Evolutionary conservation across 371 early-diverging fungal species (phyloP).

Genomic region (Mucor irregularis): DNA sequence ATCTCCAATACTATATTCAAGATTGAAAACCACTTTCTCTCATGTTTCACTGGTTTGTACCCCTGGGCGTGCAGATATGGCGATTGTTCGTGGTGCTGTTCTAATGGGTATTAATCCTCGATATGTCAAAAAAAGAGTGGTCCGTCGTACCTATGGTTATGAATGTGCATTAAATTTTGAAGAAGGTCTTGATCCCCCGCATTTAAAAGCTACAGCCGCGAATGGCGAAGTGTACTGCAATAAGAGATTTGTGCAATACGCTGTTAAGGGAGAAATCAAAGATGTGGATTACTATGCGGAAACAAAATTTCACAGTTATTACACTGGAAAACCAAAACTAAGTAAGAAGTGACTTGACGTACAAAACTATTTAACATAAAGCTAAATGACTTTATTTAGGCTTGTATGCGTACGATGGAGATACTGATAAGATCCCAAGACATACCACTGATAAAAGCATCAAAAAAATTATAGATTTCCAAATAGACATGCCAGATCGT

Average conservation of each 20-base stretch:
- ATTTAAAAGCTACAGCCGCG: slow-evolving; percentile 48
- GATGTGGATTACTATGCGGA: slow-evolving; percentile 55
- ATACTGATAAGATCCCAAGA: slow-evolving; percentile 6
- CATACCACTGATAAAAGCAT: background rate
- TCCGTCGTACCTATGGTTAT: slow-evolving; percentile 57
- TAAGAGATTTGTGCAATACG: slow-evolving; percentile 59
- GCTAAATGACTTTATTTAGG: slow-evolving; percentile 24
- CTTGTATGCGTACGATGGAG: slow-evolving; percentile 46
- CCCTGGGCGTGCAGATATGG: slow-evolving; percentile 47
- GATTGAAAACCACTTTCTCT: slow-evolving; percentile 15
- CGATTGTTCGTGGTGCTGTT: slow-evolving; percentile 48
- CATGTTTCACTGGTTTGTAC: slow-evolving; percentile 43
- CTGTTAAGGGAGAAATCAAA: slow-evolving; percentile 54
- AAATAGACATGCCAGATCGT: background rate
- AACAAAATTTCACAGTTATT: slow-evolving; percentile 57
- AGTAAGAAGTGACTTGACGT: slow-evolving; percentile 31
- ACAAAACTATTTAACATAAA: background rate
- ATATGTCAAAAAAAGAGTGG: slow-evolving; percentile 55
- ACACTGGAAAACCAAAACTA: slow-evolving; percentile 44
- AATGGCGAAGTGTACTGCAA: slow-evolving; percentile 45
- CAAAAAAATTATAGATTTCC: background rate
- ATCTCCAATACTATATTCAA: slow-evolving; percentile 37
- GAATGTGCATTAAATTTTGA: slow-evolving; percentile 60
- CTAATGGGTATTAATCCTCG: slow-evolving; percentile 57
- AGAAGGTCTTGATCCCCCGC: slow-evolving; percentile 51